Conservation (phyloP, 2,329 filamentous ascomycete species). For the Alternaria gaisen region DNA sequence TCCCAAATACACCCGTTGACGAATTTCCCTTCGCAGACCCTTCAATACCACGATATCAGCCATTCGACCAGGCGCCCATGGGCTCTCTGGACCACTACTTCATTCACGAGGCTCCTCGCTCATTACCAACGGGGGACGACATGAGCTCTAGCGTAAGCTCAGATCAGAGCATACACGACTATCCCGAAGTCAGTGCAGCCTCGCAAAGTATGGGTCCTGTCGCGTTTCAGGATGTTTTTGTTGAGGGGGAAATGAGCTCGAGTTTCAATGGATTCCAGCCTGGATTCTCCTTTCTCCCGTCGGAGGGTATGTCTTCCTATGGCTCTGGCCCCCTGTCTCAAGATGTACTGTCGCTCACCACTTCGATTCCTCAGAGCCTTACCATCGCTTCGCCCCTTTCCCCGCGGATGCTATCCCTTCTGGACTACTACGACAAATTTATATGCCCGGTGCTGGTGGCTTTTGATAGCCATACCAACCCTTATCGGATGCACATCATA, state of each 20-base stretch:
- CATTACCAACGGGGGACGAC: conserved; percentile 50
- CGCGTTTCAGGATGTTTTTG: conserved; percentile 51
- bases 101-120: conserved; percentile 47
- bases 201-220: conserved; percentile 48
- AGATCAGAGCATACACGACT: conserved; percentile 56
- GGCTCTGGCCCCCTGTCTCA: conserved; percentile 50
- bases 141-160: conserved; percentile 58
- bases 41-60: conserved; percentile 48
- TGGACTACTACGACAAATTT: conserved; percentile 92
- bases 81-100: conserved; percentile 51
- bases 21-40: conserved; percentile 54
- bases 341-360: conserved; percentile 52
- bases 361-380: conserved; percentile 56
- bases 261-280: conserved; percentile 49
- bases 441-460: conserved; percentile 93
- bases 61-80: conserved; percentile 47
- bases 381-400: conserved; percentile 68
- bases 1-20: conserved; percentile 57
- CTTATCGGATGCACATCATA: conserved; percentile 84
- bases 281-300: conserved; percentile 52
- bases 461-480: conserved; percentile 83
- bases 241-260: conserved; percentile 51
- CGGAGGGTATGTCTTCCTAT: conserved; percentile 54
- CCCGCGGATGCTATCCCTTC: conserved; percentile 83
- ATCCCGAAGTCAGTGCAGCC: conserved; percentile 50